phyloP scores from a whole-genome alignment of 495 filamentous ascomycete species.

The Chaetomium tenue region DNA sequence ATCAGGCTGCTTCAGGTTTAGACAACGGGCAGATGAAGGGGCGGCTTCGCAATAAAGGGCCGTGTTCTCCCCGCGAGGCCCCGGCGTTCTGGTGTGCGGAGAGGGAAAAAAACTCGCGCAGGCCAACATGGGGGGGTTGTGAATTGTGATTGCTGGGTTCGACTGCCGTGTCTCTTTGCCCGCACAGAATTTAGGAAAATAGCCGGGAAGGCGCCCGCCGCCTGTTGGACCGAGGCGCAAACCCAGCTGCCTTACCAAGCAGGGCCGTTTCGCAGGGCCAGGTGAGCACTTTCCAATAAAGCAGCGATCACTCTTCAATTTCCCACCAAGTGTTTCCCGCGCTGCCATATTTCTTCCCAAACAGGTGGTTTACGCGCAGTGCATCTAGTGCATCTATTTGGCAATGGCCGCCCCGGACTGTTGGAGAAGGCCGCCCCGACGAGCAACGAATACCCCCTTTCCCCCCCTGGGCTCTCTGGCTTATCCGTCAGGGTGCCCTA shows the following conservation, averaged over 20 bases:
- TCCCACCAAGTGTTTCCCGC: constrained; percentile 1
- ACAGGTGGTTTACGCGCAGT: background rate
- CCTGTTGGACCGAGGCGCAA: constrained; percentile 12
- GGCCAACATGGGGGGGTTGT: constrained; percentile 12
- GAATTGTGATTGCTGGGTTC: constrained; percentile 22
- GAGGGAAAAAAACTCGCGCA: constrained; percentile 27
- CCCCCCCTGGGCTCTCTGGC: background rate
- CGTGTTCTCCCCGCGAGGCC: constrained; percentile 6
- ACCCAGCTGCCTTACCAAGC: background rate
- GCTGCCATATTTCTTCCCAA: constrained; percentile 4
- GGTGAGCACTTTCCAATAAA: constrained; percentile 25
- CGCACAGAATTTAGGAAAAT: constrained; percentile 6
- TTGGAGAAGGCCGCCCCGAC: background rate
- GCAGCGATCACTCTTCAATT: constrained; percentile 15
- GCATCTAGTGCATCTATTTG: background rate
- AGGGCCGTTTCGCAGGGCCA: constrained; percentile 10
- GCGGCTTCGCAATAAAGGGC: constrained; percentile 21
- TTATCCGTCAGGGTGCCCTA: constrained; percentile 8
- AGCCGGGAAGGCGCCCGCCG: constrained; percentile 20
- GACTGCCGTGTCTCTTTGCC: constrained; percentile 19
- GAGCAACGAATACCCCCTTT: background rate
- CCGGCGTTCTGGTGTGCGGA: constrained; percentile 15
- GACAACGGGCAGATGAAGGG: constrained; percentile 16
- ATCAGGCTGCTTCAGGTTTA: constrained; percentile 17
- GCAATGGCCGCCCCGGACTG: background rate